Base-by-base conservation (phyloP, 2,329 filamentous ascomycete genomes). In the Cordyceps pruinosa region DNA sequence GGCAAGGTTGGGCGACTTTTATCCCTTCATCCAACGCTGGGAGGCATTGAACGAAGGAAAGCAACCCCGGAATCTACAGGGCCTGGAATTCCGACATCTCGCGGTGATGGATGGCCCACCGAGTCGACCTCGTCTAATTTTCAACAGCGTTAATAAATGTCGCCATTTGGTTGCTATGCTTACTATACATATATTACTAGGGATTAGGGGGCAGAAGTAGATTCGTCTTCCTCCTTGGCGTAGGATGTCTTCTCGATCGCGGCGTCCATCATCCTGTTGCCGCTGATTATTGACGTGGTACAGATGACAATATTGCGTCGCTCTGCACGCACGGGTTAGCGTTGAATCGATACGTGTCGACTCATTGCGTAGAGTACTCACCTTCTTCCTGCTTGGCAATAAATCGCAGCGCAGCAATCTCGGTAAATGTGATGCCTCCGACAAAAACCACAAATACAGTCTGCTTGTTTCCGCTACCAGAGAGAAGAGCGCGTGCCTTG, bases 391-490 rank as follows among this genome's bases (percentile, higher is more conserved):
- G 86, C 68, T 85, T 85, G 10, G 89, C 90, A 63, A 99, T 87
- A 69, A 96, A 97, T 56, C 95, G 82, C 68, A 99, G 70, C 21
- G 95, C 94, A 41, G 95, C 91, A 69, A 99, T 93, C 73, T 99
- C 94, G 0, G 94, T 93, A 68, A 95, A 96, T 0, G 91, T 97
- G 56, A 99, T 89, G 2, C 94, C 95, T n/a, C 94, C 94, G 19
- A 99, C 76, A 72, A 97, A 97, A 64, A 97, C 96, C n/a, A 99
- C 86, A 67, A 97, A 89, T 1, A 96, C 87, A 0, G 89, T 93
- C 76, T 96, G 96, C 69, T 85, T 86, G 51, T 83, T 83, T 17
- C 82, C 82, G 3, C 89, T 89, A 0, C 91, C 90, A 47, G 90
- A 89, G 39, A 99, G 76, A 26, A 95, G 82, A 59, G 90, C 87